Conservation (phyloP, 805 yeast genomes). For the Metschnikowia picachoensis region DNA sequence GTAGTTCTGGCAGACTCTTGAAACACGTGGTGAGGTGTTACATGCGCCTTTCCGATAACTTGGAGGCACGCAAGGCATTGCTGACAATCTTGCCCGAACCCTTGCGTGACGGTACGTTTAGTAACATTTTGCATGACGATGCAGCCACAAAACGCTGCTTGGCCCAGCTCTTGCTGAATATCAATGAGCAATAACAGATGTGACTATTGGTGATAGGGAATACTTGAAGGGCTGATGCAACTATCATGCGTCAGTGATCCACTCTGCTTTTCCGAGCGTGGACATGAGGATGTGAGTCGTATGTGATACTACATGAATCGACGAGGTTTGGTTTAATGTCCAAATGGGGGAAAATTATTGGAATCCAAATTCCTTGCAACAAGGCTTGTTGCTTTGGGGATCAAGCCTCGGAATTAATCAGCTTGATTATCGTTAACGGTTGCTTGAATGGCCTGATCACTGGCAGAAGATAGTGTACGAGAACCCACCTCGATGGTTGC, state of each 20-base stretch:
- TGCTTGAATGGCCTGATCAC: too few species aligned
- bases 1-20: conserved; percentile 70
- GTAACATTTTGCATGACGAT: conserved; percentile 76
- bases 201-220: neutral
- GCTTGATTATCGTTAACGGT: too few species aligned
- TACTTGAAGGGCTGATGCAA: neutral
- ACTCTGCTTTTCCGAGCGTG: too few species aligned
- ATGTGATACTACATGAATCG: too few species aligned
- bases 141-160: conserved; percentile 82
- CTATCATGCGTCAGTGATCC: neutral
- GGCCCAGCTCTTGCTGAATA: conserved; percentile 71
- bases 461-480: too few species aligned
- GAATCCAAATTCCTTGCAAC: too few species aligned
- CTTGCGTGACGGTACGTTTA: conserved; percentile 81
- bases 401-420: too few species aligned
- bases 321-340: too few species aligned
- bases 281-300: too few species aligned
- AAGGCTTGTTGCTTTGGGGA: too few species aligned
- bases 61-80: conserved; percentile 85
- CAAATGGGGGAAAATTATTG: too few species aligned
- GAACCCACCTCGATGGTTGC: too few species aligned
- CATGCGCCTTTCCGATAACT: conserved; percentile 81
- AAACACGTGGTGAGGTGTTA: conserved; percentile 95
- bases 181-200: conserved; percentile 24
- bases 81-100: conserved; percentile 83